These are phyloP conservation scores for Geranomyces michiganensis DNA, from an alignment of 192 early-diverging fungal genomes.

Conservation along the genomic window DNA sequence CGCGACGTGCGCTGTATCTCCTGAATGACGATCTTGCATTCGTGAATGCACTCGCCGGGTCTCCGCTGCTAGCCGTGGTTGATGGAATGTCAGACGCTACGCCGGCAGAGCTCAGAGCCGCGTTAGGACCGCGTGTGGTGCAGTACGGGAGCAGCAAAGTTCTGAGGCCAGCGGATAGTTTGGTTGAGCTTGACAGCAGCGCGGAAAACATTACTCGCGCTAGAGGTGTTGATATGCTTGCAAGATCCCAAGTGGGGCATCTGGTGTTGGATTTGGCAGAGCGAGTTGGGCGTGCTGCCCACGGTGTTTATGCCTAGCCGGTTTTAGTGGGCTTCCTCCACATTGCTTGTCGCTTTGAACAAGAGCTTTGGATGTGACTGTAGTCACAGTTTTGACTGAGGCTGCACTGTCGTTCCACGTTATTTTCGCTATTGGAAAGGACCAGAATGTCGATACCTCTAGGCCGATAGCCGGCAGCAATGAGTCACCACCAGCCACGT, in stretches of 20 bases:
- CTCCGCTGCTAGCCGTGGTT: conserved; percentile 11
- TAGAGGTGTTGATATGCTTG: conserved; percentile 2
- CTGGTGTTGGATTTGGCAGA: conserved; percentile 21
- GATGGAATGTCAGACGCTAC: conserved; percentile 26
- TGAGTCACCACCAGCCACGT: too few species aligned
- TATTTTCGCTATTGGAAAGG: too few species aligned
- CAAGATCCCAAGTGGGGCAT: conserved; percentile 12
- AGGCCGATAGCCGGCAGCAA: too few species aligned
- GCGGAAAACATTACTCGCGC: neutral
- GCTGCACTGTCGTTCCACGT: too few species aligned
- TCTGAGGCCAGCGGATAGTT: conserved; percentile 1
- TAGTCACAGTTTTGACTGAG: too few species aligned
- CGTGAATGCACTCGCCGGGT: conserved; percentile 16
- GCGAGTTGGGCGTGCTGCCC: conserved; percentile 17
- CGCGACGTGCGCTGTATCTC: conserved; percentile 17
- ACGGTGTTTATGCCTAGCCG: conserved; percentile 14
- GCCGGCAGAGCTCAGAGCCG: conserved; percentile 17
- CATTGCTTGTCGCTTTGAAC: too few species aligned
- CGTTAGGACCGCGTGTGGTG: conserved; percentile 14
- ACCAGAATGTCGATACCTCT: too few species aligned
- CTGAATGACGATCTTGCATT: conserved; percentile 18
- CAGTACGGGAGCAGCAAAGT: conserved; percentile 21
- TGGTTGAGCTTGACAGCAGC: neutral
- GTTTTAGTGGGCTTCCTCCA: too few species aligned
- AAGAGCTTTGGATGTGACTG: too few species aligned